Evolutionary conservation across 2,329 filamentous ascomycete genomes (phyloP), one percentile per base, ranked within the genome.

Genomic region (Penicillium sp.): DNA sequence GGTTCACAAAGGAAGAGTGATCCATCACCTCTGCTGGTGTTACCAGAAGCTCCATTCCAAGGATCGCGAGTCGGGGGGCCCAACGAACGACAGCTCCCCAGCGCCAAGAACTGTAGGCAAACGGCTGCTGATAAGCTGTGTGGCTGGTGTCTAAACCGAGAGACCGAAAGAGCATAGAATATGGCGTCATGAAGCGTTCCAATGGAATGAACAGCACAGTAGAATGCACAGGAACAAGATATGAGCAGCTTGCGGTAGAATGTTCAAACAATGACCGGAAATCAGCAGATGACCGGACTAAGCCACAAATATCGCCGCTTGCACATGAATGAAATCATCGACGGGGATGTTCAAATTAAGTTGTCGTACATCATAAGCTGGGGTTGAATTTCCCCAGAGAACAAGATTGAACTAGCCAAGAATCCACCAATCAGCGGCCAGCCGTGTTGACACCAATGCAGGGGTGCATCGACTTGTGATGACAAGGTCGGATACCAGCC

Each of bases 321-420:
- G 42, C 42, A 52, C 38, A 52, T 29, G 36, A 21, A 42, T 36
- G 42, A 47, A 23, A 28, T 36, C 42, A 28, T 24, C 21, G 38
- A 48, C 33, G 39, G 44, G 18, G 43, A 38, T 39, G 29, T 54
- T 21, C 23, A 28, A 15, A 29, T 42, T 42, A 43, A 18, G 45
- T 47, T 47, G 47, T 45, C 46, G 52, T 56, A 47, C 39, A 54
- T 58, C 56, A 56, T 54, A 39, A 28, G 13, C 42, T 34, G 24
- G 36, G 43, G 26, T 18, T 34, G 28, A 4, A 4, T 21, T 45
- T 38, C 13, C 23, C 28, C 42, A 28, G 21, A 28, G 7, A 42
- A 3, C 13, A 15, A 24, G 23, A 28, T 29, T 15, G 29, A 54
- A 39, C 16, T 34, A 28, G 44, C 2, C 23, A 23, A 46, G 28